Conservation (phyloP, 148 eudicot genomes). For the Heliosperma pusillum region DNA sequence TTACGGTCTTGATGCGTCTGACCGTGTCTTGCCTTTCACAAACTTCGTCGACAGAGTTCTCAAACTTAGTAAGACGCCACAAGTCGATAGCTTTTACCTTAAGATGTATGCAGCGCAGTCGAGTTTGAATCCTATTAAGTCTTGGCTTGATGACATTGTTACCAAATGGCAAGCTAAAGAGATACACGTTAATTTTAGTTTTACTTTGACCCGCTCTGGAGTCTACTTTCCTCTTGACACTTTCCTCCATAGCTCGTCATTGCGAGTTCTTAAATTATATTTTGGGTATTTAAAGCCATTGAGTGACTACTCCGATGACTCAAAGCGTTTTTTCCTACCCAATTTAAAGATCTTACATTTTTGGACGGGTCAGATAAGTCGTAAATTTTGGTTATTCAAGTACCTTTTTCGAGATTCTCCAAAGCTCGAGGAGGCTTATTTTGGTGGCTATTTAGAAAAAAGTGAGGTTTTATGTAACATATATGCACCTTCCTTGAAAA, state of each 20-base stretch:
- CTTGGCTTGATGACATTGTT: conserved; percentile 3
- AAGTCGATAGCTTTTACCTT: background rate
- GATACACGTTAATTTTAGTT: background rate
- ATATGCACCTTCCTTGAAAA: no score
- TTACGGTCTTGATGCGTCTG: background rate
- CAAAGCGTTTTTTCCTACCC: background rate
- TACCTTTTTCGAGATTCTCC: background rate
- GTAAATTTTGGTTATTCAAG: background rate
- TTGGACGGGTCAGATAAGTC: background rate
- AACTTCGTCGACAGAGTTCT: background rate
- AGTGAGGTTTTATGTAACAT: background rate
- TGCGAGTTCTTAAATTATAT: background rate
- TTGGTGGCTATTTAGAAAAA: background rate
- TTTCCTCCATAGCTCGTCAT: background rate
- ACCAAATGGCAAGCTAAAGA: background rate
- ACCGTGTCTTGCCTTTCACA: background rate
- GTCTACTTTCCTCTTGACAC: background rate
- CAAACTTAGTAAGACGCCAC: background rate
- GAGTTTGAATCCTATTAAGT: background rate
- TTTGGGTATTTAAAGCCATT: background rate
- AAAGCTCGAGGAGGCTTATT: background rate
- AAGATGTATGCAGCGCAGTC: background rate
- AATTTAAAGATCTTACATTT: background rate
- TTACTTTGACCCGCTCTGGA: no score
- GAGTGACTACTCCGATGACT: background rate